Evolutionary conservation across 495 filamentous ascomycete species (phyloP), one percentile per base, ranked within the genome.

Genomic region (Lasiosphaeria miniovina): DNA sequence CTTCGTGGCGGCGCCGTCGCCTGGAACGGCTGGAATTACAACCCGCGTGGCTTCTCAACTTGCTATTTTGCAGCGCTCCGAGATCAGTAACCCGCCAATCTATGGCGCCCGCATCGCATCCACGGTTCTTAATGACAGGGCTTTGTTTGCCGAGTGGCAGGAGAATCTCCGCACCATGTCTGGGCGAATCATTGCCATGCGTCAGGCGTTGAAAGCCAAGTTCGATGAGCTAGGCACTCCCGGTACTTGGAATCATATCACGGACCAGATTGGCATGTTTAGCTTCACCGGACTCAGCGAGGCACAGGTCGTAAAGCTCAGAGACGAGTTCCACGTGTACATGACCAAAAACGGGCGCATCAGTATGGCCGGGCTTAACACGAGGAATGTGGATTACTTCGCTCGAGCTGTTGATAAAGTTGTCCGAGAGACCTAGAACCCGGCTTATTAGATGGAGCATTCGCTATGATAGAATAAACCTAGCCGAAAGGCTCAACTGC

Each of bases 341-440:
- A 96, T 98, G 90, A 97, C 95, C 34, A 98, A 97, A 85, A 99
- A 99, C 67, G 94, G 94, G 10, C 85, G 94, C 38, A 96, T 98
- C 71, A 92, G 88, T 55, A 97, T 99, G 90, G 94, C 94, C 3
- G 94, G 94, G 2, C 71, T 98, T 61, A 99, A 98, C 73, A 88
- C 89, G 32, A 73, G 84, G 62, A 99, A 99, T 71, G 77, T 98
- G 40, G 91, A 96, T 45, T 96, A 97, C 73, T 86, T 96, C 61
- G 94, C 93, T 17, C 87, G 87, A 68, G 91, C 92, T 0, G 81
- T 98, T 1, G 90, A 97, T 67, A 90, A 86, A 64, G 89, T 90
- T 50, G 91, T 98, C 4, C 82, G 87, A 55, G 90, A 87, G 54
- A 63, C 57, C 31, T 60, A 78, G 61, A 74, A 72, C 49, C 10